Base-by-base conservation (phyloP, 768 basidiomycete genomes). In the Macrolepiota dolichaula region DNA sequence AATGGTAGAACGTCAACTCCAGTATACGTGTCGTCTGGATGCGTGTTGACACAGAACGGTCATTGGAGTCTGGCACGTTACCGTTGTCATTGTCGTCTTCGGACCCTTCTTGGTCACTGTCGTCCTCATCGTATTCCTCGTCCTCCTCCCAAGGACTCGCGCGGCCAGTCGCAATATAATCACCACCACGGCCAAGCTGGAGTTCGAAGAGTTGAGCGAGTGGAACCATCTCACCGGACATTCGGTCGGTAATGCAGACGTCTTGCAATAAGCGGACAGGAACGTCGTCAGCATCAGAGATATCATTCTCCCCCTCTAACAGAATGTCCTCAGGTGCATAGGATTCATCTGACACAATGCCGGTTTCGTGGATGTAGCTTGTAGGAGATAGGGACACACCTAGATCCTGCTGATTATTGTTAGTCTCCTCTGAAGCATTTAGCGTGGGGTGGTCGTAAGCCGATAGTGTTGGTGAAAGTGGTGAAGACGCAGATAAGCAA, bases 181-280 rank as follows among this genome's bases (percentile, higher is more conserved):
- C 10, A 3, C 70, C 52, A 42, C 64, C 53, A 25, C 54, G 6
- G 17, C 68, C 63, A 40, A 64, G 67, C n/a, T 70, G 67, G 13
- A 76, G 63, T n/a, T 71, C 66, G 9, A 79, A 65, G 6, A 87
- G 70, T 40, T 74, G 64, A 0, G 69, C 74, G 15, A 84, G 67
- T 1, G 76, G 72, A 9, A 87, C 68, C 3, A 84, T 66, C 15
- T 75, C 68, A 6, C 66, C 59, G 0, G 77, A 77, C 1, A 67
- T 61, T 12, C 63, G 32, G 13, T 84, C 71, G 57, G 86, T 88
- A 35, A 89, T 72, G 0, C 74, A 67, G 65, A 88, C 90, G 60
- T 85, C 73, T 0, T 75, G 71, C 9, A 91, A 74, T 0, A 79
- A 63, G 6, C 89, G 82, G 47, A 91, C 74, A 13, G 89, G 89